phyloP scores from a whole-genome alignment of 2,329 filamentous ascomycete genomes.

The Pyricularia pennisetigena region DNA sequence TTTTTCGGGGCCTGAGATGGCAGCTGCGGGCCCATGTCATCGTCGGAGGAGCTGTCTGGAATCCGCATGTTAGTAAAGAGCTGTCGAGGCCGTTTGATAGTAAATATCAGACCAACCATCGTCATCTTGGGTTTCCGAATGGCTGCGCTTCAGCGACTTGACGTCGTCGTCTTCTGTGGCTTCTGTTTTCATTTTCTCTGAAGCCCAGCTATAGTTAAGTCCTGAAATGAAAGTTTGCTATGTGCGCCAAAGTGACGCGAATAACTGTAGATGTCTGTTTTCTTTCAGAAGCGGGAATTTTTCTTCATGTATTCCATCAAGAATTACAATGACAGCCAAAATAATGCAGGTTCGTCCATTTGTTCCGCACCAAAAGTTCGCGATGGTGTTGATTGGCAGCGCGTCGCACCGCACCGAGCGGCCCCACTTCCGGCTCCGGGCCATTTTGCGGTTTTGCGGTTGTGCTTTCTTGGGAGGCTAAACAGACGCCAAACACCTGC shows the following conservation, averaged over 20 bases:
- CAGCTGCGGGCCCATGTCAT: conserved; percentile 89
- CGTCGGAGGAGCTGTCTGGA: conserved; percentile 64
- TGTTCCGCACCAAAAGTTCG: background rate
- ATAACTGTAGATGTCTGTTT: background rate
- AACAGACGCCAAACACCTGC: background rate
- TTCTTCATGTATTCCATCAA: background rate
- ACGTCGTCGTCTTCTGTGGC: conserved; percentile 18
- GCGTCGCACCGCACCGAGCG: background rate
- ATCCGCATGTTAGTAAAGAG: conserved; percentile 1
- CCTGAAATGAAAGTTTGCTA: background rate
- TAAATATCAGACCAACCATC: conserved; percentile 20
- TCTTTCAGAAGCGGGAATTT: background rate
- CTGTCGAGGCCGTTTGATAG: background rate
- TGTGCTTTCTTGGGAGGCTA: background rate
- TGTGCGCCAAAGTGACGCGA: background rate
- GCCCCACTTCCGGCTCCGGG: background rate
- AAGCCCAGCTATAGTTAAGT: background rate
- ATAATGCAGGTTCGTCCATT: background rate
- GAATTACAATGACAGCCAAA: background rate
- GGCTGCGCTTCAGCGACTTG: conserved; percentile 42
- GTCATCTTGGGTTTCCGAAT: conserved; percentile 39
- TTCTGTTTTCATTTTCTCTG: conserved; percentile 18
- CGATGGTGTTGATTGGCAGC: background rate
- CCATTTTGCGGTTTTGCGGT: background rate
- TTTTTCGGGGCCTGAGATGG: conserved; percentile 83